Percentiles rank a stretch among this genome's conserved stretches.
Evolutionary conservation across 495 filamentous ascomycete genomes (phyloP).

Genomic region (Neurospora discreta): DNA sequence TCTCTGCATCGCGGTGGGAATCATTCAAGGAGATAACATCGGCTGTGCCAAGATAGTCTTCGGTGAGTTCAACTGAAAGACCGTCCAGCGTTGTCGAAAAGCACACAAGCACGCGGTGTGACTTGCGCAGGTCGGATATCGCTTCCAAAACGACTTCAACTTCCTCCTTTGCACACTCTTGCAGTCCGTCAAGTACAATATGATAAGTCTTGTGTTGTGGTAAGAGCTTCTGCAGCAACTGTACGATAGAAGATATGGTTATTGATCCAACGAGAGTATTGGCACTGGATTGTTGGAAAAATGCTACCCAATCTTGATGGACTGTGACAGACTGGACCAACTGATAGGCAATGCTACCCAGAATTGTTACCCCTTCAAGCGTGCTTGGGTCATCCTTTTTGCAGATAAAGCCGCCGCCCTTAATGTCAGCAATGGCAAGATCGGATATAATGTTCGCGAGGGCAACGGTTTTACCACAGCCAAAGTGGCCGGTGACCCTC

Average conservation of each 20-base stretch:
- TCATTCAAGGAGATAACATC: background rate
- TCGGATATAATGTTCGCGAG: background rate
- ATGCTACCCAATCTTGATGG: background rate
- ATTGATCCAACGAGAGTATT: fast-evolving
- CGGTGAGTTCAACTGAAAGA: background rate
- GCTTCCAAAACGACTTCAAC: background rate
- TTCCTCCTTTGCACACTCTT: background rate
- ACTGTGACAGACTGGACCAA: background rate
- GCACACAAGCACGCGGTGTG: background rate
- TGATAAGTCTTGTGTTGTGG: background rate
- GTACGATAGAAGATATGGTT: background rate
- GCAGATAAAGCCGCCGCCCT: background rate
- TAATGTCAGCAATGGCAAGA: background rate
- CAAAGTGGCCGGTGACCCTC: background rate
- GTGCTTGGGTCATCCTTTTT: background rate
- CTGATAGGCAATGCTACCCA: constrained; percentile 1
- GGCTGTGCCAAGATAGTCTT: background rate
- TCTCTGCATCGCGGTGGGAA: fast-evolving
- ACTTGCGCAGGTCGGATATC: background rate
- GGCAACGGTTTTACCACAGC: constrained; percentile 3
- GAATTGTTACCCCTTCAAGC: background rate
- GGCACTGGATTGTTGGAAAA: background rate
- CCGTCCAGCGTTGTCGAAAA: background rate
- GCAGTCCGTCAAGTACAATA: background rate
- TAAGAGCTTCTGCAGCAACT: background rate